These are phyloP conservation scores for Penicillium macrosclerotiorum DNA, from an alignment of 495 filamentous ascomycete genomes.

Conservation along the genomic window DNA sequence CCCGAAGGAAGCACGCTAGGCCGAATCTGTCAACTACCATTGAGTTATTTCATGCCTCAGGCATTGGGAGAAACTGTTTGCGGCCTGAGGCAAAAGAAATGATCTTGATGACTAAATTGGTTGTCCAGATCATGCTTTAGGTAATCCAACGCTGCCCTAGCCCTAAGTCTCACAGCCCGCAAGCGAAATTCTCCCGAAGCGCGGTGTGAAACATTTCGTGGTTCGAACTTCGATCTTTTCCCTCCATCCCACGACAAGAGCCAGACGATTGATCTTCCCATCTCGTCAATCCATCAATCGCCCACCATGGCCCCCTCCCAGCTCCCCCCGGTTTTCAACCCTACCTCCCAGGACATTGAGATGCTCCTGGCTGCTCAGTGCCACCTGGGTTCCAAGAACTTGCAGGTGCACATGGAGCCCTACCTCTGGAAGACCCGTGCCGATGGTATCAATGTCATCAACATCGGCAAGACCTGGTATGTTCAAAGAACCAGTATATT, in stretches of 20 bases:
- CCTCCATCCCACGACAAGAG: constrained; percentile 48
- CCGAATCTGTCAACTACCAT: constrained; percentile 13
- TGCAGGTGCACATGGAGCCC: constrained; percentile 98
- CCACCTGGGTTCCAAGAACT: constrained; percentile 98
- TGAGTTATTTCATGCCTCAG: constrained; percentile 5
- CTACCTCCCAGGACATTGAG: constrained; percentile 89
- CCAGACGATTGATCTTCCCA: constrained; percentile 55
- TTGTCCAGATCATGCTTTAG: too few relatives aligned
- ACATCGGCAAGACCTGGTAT: constrained; percentile 99
- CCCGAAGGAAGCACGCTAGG: constrained; percentile 26
- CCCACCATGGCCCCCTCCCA: constrained; percentile 91
- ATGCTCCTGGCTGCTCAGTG: constrained; percentile 95
- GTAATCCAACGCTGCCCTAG: constrained; percentile 29
- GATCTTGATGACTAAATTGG: too few relatives aligned
- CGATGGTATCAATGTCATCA: constrained; percentile 96
- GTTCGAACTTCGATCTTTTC: constrained; percentile 35
- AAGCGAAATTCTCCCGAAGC: constrained; percentile 41
- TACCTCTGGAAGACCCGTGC: constrained; percentile 99
- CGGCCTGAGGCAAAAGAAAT: too few relatives aligned
- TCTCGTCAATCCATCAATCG: constrained; percentile 52
- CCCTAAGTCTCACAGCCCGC: constrained; percentile 43
- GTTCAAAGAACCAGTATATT: constrained; percentile 19
- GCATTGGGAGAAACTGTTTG: background rate
- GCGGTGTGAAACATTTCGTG: constrained; percentile 32
- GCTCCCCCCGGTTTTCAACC: constrained; percentile 86